A percentile compares a stretch with the other conserved stretches of the same genome.
Evolutionary conservation across 139 green algal genomes (phyloP).

Genomic region (Nannochloris sp.): DNA sequence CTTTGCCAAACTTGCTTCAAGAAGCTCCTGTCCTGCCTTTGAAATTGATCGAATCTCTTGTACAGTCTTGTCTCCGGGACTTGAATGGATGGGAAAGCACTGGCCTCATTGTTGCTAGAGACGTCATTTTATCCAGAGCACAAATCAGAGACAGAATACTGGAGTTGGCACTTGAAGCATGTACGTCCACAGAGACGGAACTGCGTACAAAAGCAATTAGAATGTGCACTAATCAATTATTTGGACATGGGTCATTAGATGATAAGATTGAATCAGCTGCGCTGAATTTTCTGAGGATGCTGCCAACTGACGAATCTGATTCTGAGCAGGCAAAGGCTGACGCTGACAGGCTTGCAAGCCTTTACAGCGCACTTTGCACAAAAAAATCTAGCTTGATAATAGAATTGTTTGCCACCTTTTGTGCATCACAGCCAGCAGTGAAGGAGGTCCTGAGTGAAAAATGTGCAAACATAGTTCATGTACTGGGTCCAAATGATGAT

Average conservation of each 20-base stretch:
- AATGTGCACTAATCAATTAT: conserved; percentile 50
- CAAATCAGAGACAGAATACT: conserved; percentile 28
- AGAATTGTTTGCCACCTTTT: conserved; percentile 39
- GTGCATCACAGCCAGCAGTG: conserved; percentile 9
- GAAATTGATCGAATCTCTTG: conserved; percentile 20
- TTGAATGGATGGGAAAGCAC: conserved; percentile 42
- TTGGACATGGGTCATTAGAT: conserved; percentile 24
- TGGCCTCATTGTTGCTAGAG: conserved; percentile 29
- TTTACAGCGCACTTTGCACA: conserved; percentile 59
- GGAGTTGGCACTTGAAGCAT: conserved; percentile 36
- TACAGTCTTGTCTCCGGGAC: conserved; percentile 20
- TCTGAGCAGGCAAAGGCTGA: background rate
- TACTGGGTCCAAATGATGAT: conserved; percentile 24
- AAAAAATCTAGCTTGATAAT: conserved; percentile 46
- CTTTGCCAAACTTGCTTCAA: conserved; percentile 26
- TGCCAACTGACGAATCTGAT: background rate
- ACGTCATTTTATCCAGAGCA: conserved; percentile 38
- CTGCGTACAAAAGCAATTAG: conserved; percentile 42
- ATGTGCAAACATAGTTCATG: conserved; percentile 28
- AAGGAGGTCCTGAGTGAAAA: conserved; percentile 25
- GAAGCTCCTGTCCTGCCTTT: conserved; percentile 45
- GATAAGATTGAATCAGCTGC: conserved; percentile 35
- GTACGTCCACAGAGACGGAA: conserved; percentile 10
- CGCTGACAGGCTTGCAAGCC: background rate
- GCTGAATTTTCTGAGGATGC: conserved; percentile 4